These are phyloP conservation scores for Pyrus pyrifolia DNA, from an alignment of 306 rosid genomes.

Conservation along the genomic window DNA sequence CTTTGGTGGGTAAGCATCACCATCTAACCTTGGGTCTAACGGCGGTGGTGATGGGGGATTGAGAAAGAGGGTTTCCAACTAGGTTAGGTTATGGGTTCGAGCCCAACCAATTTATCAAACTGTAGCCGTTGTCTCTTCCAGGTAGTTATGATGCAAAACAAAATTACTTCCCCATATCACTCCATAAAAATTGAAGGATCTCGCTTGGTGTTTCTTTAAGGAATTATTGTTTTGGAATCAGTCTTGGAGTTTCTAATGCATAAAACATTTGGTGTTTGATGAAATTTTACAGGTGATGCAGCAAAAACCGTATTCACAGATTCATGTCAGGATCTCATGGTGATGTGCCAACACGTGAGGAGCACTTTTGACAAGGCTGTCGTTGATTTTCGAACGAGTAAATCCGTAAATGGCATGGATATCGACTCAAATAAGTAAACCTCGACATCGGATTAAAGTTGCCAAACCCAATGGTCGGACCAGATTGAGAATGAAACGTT, in stretches of 20 bases:
- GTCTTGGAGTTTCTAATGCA: background rate
- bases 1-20: background rate
- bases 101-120: background rate
- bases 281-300: conserved; percentile 52
- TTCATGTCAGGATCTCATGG: conserved; percentile 72
- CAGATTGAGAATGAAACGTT: too few relatives aligned
- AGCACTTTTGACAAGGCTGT: conserved; percentile 59
- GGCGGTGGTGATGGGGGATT: background rate
- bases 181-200: background rate
- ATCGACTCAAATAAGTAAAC: conserved; percentile 2
- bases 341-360: conserved; percentile 64
- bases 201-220: background rate
- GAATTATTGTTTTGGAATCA: background rate
- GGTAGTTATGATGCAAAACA: background rate
- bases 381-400: conserved; percentile 36
- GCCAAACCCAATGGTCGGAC: too few relatives aligned
- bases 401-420: conserved; percentile 29
- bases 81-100: background rate
- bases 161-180: background rate
- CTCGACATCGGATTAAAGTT: background rate
- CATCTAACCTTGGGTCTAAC: background rate
- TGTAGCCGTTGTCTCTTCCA: background rate
- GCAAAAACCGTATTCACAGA: conserved; percentile 59
- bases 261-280: background rate
- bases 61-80: background rate